These are phyloP conservation scores for Fraxinus americana DNA, from an alignment of 257 asterid species.

Conservation along the genomic window DNA sequence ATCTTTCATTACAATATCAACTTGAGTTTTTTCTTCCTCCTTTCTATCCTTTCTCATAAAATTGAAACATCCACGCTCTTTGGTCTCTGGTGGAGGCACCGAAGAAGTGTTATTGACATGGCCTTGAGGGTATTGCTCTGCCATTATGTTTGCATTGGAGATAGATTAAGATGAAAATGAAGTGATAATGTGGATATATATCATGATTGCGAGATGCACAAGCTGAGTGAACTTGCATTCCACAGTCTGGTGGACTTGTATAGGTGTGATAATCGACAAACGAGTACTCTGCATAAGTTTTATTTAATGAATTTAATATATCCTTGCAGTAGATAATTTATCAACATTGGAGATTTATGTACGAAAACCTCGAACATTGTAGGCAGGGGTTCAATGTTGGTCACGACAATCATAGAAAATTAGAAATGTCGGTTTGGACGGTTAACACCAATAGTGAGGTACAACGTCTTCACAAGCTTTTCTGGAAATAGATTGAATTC, in stretches of 20 bases:
- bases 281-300: background rate
- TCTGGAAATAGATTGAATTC: too few relatives aligned
- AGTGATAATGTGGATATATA: background rate
- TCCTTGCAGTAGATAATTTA: background rate
- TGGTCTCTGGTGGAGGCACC: conserved; percentile 22
- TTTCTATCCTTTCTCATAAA: conserved; percentile 34
- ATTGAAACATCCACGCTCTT: conserved; percentile 30
- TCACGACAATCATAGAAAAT: conserved; percentile 8
- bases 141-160: conserved; percentile 19
- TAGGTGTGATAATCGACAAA: conserved; percentile 10
- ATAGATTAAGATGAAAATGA: background rate
- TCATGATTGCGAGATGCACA: background rate
- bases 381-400: conserved; percentile 22
- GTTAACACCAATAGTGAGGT: conserved; percentile 17
- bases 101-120: conserved; percentile 18
- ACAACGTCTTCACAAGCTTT: conserved; percentile 14
- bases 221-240: conserved; percentile 19
- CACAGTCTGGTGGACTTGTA: conserved; percentile 4
- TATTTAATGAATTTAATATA: background rate
- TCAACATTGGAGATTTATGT: background rate
- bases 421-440: conserved; percentile 50
- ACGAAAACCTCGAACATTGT: conserved; percentile 19
- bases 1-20: conserved; percentile 34
- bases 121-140: conserved; percentile 31
- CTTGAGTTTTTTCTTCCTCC: conserved; percentile 30